Conservation (phyloP, 371 early-diverging fungal genomes). For the Apophysomyces elegans region DNA sequence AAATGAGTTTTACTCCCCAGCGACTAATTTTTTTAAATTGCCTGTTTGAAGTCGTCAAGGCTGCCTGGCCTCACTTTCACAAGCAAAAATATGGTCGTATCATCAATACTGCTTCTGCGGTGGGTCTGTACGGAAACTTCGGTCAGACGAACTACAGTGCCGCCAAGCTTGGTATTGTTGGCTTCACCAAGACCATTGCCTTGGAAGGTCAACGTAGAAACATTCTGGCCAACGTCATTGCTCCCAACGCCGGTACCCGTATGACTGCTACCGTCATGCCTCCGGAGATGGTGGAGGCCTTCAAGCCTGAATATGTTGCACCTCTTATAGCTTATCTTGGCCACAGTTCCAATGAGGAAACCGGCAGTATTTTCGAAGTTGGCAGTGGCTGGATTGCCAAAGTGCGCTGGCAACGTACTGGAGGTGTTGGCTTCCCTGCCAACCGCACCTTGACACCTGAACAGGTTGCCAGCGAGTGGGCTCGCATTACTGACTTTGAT, state of each 20-base stretch:
- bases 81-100: constrained; percentile 95
- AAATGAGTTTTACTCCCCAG: neutral
- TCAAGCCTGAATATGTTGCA: constrained; percentile 97
- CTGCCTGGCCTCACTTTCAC: constrained; percentile 95
- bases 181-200: constrained; percentile 91
- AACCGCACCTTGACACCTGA: constrained; percentile 88
- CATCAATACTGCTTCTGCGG: constrained; percentile 90
- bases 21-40: constrained; percentile 1
- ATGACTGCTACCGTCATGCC: constrained; percentile 98
- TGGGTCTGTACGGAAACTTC: constrained; percentile 99
- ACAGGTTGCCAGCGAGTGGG: constrained; percentile 72
- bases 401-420: constrained; percentile 91
- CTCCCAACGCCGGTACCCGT: constrained; percentile 97
- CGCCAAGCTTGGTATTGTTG: constrained; percentile 94
- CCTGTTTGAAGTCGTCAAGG: constrained; percentile 71
- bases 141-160: constrained; percentile 97
- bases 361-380: constrained; percentile 90
- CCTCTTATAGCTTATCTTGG: constrained; percentile 92
- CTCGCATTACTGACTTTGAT: constrained; percentile 84
- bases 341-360: constrained; percentile 85
- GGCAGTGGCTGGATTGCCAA: constrained; percentile 94
- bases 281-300: constrained; percentile 90
- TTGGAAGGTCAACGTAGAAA: constrained; percentile 93
- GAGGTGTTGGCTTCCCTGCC: constrained; percentile 92
- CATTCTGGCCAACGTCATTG: constrained; percentile 91